A percentile compares a stretch with the other conserved stretches of the same genome.
Evolutionary conservation across 2,329 filamentous ascomycete genomes (phyloP).

Genomic region (Uncinocarpus reesii): DNA sequence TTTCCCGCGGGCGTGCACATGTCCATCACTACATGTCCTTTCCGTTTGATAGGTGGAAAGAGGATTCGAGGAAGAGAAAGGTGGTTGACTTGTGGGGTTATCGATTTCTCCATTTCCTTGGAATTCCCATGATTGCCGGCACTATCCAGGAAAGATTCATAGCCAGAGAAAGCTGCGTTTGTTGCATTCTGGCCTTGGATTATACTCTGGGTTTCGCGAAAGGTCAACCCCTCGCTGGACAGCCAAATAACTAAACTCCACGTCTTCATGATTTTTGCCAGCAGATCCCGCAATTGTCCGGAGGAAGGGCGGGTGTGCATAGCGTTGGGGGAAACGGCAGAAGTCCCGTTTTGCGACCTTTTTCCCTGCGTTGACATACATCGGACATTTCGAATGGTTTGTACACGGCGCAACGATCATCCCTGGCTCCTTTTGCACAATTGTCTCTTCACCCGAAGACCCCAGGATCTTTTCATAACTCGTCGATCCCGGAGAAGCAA

Average conservation of each 20-base stretch:
- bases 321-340: conserved; percentile 84
- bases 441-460: conserved; percentile 21
- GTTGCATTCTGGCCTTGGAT: conserved; percentile 49
- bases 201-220: conserved; percentile 34
- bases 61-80: conserved; percentile 69
- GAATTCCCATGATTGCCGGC: conserved; percentile 12
- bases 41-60: conserved; percentile 72
- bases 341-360: conserved; percentile 71
- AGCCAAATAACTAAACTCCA: conserved; percentile 81
- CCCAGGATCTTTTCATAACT: conserved; percentile 32
- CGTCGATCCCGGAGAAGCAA: conserved; percentile 49
- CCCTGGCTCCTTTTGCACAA: conserved; percentile 44
- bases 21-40: conserved; percentile 80
- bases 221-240: conserved; percentile 65
- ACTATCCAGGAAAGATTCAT: conserved; percentile 41
- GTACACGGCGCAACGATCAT: conserved; percentile 65
- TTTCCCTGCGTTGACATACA: conserved; percentile 66
- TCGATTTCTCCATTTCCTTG: conserved; percentile 14
- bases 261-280: conserved; percentile 75
- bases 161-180: conserved; percentile 61
- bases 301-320: conserved; percentile 70
- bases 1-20: conserved; percentile 76
- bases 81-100: conserved; percentile 36
- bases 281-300: conserved; percentile 59
- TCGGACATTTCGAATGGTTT: conserved; percentile 76